Percentiles rank a stretch among this genome's conserved stretches.
phyloP scores from a whole-genome alignment of 257 asterid genomes.

The Sherardia arvensis region DNA sequence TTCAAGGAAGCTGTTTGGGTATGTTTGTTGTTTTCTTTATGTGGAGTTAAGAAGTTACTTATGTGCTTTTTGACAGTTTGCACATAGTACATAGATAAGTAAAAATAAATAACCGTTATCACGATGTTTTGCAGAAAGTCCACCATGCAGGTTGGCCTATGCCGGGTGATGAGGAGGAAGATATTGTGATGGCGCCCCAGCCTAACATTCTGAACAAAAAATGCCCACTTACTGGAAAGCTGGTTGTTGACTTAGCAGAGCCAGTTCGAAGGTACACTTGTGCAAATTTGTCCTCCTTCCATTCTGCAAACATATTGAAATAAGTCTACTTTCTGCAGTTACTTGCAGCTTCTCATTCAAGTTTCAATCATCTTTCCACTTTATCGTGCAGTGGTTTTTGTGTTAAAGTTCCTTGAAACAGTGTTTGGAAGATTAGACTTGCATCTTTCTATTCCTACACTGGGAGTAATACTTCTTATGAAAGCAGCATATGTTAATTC shows the following conservation, averaged over 20 bases:
- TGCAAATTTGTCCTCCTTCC: constrained; percentile 5
- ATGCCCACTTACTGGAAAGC: constrained; percentile 84
- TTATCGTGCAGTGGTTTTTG: not conserved
- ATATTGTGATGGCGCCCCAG: constrained; percentile 76
- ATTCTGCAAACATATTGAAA: constrained; percentile 2
- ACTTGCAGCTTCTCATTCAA: not conserved
- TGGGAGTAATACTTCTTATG: not conserved
- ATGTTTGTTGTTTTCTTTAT: constrained; percentile 8
- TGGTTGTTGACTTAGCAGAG: constrained; percentile 57
- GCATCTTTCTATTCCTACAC: not conserved
- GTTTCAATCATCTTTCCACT: not conserved
- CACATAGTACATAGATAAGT: not conserved
- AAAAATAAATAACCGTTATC: no score
- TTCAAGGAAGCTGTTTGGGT: constrained; percentile 94
- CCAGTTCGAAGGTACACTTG: constrained; percentile 73
- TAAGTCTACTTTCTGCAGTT: not conserved
- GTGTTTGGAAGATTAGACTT: not conserved
- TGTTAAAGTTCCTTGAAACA: not conserved
- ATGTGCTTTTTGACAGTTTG: not conserved
- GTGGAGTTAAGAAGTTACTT: not conserved
- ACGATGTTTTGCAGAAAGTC: constrained; percentile 51
- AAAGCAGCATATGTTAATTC: constrained; percentile 1
- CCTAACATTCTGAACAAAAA: constrained; percentile 47
- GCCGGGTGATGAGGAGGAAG: constrained; percentile 99
- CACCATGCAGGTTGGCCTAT: constrained; percentile 83